Evolutionary conservation across 257 asterid species (phyloP), one percentile per base, ranked within the genome.

Genomic region (Sherardia arvensis): DNA sequence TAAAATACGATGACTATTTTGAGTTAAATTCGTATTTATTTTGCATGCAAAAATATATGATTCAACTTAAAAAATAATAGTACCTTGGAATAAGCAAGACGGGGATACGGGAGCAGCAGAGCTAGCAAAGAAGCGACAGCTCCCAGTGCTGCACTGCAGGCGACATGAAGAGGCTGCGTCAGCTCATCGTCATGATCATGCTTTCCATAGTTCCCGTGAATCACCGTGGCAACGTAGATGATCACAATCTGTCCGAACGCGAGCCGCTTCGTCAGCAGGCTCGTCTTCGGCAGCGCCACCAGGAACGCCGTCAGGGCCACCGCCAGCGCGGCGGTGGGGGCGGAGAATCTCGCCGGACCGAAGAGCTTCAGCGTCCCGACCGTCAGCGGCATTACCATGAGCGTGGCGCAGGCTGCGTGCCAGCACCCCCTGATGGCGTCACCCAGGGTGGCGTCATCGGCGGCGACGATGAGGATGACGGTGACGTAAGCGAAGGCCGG

Each of bases 201-300:
- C 51, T 43, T 43, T 7, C 51, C 51, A 5, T 43, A 43, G 26
- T 69, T 72, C 4, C 80, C 79, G 5, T 53, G 69, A 12, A 68
- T 28, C 61, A 69, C 83, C 3, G 64, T 76, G 26, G 65, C 78
- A 1, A 71, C 81, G 55, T 78, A 81, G 14, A 78, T 76, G 47
- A 87, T 25, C 68, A 87, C 91, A 7, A 87, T 74, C 73, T 85
- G 95, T 55, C 93, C 95, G 22, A 85, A 81, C 3, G 87, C 91
- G 15, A 83, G 69, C 70, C 77, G 76, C 72, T 85, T 87, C 1
- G 84, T 67, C 57, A 80, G 76, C 57, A 85, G 5, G 40, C 77
- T 74, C 8, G 87, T 81, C 51, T 56, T 74, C 28, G 91, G 94
- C 58, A 87, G 59, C 8, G 82, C 85, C 70, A 87, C 87, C 47